Evolutionary conservation across 805 yeast species (phyloP).

Genomic region (Candida qinlingensis): DNA sequence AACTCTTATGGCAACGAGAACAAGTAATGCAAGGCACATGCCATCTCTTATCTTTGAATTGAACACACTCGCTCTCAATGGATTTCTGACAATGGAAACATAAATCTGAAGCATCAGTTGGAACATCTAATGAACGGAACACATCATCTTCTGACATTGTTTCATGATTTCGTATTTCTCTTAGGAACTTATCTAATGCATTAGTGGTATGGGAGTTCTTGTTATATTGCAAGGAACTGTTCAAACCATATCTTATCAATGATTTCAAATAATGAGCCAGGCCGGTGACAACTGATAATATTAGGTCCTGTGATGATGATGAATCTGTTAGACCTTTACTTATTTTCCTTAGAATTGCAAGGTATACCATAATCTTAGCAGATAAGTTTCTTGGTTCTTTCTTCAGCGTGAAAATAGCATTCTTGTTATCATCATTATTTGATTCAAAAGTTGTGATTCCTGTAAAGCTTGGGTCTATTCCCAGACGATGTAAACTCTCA

Average conservation of each 20-base stretch:
- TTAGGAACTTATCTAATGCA: constrained; percentile 60
- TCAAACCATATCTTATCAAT: constrained; percentile 73
- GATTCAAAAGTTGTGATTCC: constrained; percentile 7
- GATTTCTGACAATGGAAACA: constrained; percentile 69
- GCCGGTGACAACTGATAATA: constrained; percentile 80
- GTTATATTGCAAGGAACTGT: constrained; percentile 67
- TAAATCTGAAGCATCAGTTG: constrained; percentile 64
- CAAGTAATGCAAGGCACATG: constrained; percentile 74
- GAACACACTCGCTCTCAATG: constrained; percentile 79
- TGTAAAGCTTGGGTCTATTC: constrained; percentile 16
- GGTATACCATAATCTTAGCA: constrained; percentile 83
- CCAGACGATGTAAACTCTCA: constrained; percentile 41
- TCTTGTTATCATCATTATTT: constrained; percentile 8
- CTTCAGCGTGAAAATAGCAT: constrained; percentile 16
- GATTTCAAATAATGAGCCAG: constrained; percentile 90
- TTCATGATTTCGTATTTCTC: constrained; percentile 45
- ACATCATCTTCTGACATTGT: constrained; percentile 30
- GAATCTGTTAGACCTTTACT: constrained; percentile 30
- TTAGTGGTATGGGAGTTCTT: constrained; percentile 48
- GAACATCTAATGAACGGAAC: constrained; percentile 36
- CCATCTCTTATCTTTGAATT: constrained; percentile 66
- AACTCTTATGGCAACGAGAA: constrained; percentile 43
- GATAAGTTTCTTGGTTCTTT: constrained; percentile 72
- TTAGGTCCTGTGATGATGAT: constrained; percentile 47
- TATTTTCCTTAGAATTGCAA: constrained; percentile 71